A percentile compares a stretch with the other conserved stretches of the same genome.
Evolutionary conservation across 768 basidiomycete genomes (phyloP).

Genomic region (Trametes cinnabarina): DNA sequence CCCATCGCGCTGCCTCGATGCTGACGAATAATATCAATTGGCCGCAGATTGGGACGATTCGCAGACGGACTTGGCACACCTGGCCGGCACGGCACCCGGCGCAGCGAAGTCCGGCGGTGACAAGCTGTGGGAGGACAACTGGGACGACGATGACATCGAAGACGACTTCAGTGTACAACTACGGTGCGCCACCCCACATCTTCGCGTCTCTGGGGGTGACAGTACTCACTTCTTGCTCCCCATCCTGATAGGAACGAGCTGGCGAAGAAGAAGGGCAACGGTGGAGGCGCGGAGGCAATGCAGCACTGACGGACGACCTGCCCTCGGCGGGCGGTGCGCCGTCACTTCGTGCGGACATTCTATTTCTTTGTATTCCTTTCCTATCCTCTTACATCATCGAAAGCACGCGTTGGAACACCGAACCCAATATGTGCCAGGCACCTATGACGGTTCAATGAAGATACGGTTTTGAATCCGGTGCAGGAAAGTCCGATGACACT

Average conservation of each 20-base stretch:
- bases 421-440: neutral
- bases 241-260: slow-evolving; percentile 22
- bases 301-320: slow-evolving; percentile 22
- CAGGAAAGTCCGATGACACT: too few species aligned
- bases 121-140: slow-evolving; percentile 99
- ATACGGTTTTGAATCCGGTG: neutral
- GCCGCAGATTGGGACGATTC: slow-evolving; percentile 81
- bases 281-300: slow-evolving; percentile 27
- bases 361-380: neutral
- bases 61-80: slow-evolving; percentile 76
- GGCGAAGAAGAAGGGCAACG: slow-evolving; percentile 28
- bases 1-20: neutral
- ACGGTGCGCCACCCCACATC: slow-evolving; percentile 56
- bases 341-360: neutral
- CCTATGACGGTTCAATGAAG: neutral
- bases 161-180: slow-evolving; percentile 96
- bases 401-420: neutral
- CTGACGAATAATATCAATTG: neutral
- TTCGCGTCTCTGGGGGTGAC: neutral
- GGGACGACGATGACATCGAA: slow-evolving; percentile 99
- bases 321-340: neutral
- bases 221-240: neutral
- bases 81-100: slow-evolving; percentile 70
- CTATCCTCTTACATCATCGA: neutral
- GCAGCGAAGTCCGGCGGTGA: slow-evolving; percentile 79